phyloP scores from a whole-genome alignment of 495 filamentous ascomycete species.

The Choiromyces venosus region DNA sequence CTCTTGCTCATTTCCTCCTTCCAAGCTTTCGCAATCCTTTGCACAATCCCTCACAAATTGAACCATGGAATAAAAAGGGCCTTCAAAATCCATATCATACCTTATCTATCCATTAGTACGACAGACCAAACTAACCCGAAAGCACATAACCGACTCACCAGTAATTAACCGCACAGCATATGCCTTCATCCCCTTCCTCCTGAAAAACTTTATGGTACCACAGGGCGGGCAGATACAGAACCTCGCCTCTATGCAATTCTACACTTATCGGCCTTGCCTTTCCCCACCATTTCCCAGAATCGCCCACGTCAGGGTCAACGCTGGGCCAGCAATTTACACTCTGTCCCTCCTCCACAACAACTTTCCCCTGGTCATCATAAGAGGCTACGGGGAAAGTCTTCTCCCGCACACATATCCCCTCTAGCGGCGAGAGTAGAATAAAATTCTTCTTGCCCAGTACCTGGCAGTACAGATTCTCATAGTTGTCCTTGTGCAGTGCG shows the following conservation, averaged over 20 bases:
- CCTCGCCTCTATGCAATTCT: constrained; percentile 60
- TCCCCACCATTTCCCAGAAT: constrained; percentile 52
- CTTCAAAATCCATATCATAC: constrained; percentile 65
- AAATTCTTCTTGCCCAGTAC: constrained; percentile 62
- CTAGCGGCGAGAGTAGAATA: constrained; percentile 60
- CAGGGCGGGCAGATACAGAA: constrained; percentile 72
- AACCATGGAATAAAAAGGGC: constrained; percentile 54
- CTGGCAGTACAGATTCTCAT: constrained; percentile 76
- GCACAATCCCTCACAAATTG: constrained; percentile 48
- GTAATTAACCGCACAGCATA: constrained; percentile 72
- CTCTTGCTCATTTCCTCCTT: constrained; percentile 3
- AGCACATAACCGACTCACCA: constrained; percentile 52
- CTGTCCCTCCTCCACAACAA: constrained; percentile 44
- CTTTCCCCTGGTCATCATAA: constrained; percentile 46
- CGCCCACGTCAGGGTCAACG: constrained; percentile 61
- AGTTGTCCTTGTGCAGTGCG: constrained; percentile 69
- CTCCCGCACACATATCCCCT: constrained; percentile 60
- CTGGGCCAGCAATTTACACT: constrained; percentile 49
- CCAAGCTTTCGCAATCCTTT: constrained; percentile 14
- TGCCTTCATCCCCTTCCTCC: constrained; percentile 54
- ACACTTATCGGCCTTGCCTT: constrained; percentile 55
- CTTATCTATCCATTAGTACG: constrained; percentile 40
- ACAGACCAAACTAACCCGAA: constrained; percentile 2
- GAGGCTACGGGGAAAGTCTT: constrained; percentile 48
- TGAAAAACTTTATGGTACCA: constrained; percentile 76